Percentiles rank a stretch among this genome's conserved stretches.
phyloP scores from a whole-genome alignment of 2,329 filamentous ascomycete genomes.

The Fusarium beomiforme region DNA sequence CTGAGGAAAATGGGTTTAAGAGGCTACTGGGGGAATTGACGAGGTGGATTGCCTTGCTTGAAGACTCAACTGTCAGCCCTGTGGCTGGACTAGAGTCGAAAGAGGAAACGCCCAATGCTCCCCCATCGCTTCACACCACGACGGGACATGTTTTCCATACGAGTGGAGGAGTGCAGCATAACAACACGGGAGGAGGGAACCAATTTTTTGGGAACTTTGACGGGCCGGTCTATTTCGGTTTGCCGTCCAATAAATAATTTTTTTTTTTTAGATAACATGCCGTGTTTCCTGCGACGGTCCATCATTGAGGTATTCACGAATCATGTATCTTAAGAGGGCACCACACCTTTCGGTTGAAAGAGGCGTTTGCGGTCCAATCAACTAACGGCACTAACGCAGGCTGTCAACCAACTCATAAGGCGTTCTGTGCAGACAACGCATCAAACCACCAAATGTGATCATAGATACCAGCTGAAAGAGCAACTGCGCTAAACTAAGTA shows the following conservation, averaged over 20 bases:
- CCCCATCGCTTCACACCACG: neutral
- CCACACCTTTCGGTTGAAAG: neutral
- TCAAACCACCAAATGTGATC: neutral
- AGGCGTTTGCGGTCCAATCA: neutral
- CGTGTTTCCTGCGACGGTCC: too few relatives aligned
- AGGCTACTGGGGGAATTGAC: neutral
- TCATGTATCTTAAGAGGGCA: neutral
- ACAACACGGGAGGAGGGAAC: neutral
- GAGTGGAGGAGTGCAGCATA: neutral
- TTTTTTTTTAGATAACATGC: neutral
- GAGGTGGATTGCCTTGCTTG: neutral
- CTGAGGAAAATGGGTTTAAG: conserved; percentile 25
- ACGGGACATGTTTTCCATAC: neutral
- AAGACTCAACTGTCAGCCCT: neutral
- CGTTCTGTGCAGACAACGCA: neutral
- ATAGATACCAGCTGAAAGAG: neutral
- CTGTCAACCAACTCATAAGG: neutral
- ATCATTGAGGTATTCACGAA: too few relatives aligned
- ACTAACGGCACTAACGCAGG: neutral
- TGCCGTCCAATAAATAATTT: neutral
- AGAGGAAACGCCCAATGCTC: neutral
- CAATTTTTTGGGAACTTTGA: neutral
- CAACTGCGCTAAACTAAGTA: neutral
- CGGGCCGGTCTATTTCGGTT: neutral
- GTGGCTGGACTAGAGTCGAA: neutral